Percentiles rank a stretch among this genome's conserved stretches.
Conservation (phyloP, 2,329 filamentous ascomycete species). For the Apiospora saccharicola region DNA sequence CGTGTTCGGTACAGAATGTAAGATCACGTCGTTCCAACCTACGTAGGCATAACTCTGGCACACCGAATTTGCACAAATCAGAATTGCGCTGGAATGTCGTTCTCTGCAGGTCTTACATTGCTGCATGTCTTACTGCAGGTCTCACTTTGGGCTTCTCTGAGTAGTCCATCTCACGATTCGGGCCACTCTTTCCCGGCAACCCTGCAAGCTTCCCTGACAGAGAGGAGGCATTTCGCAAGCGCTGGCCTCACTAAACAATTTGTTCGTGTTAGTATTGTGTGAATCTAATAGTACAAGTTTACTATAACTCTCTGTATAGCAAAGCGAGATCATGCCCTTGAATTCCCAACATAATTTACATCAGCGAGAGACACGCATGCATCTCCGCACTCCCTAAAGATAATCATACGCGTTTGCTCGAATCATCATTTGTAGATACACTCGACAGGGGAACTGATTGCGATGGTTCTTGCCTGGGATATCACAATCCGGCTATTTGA, state of each 20-base stretch:
- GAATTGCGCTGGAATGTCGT: constrained; percentile 5
- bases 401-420: neutral
- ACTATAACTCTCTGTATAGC: neutral
- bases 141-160: constrained; percentile 22
- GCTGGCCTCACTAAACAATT: neutral
- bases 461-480: neutral
- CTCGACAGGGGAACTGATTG: constrained; percentile 18
- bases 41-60: neutral
- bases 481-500: constrained; percentile 8
- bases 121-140: constrained; percentile 27
- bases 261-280: neutral
- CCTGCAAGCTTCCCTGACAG: neutral
- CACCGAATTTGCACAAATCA: constrained; percentile 14
- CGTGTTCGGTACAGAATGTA: constrained; percentile 3
- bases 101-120: constrained; percentile 22
- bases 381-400: neutral
- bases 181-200: constrained; percentile 14
- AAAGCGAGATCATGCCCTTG: neutral
- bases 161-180: constrained; percentile 23
- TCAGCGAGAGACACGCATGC: neutral
- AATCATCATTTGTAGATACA: neutral
- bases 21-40: constrained; percentile 1
- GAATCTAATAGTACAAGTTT: neutral
- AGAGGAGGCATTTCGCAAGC: neutral
- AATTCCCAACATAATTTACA: neutral